Conservation (phyloP, 2,329 filamentous ascomycete species). For the Pseudogymnoascus sp. region DNA sequence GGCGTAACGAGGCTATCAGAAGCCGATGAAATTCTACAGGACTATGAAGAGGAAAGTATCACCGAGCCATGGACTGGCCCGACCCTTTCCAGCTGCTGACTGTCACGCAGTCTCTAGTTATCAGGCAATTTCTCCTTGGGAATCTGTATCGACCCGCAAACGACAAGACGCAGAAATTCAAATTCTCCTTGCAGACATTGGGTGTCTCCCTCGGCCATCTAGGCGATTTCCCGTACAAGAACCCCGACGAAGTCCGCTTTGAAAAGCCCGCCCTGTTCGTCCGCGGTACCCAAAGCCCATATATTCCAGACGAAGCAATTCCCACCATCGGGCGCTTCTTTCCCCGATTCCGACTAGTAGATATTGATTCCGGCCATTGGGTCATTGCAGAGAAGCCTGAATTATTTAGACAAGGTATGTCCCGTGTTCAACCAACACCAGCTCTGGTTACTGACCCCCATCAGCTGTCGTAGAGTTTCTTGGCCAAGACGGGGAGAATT, state of each 20-base stretch:
- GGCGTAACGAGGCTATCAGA: slow-evolving; percentile 62
- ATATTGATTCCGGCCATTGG: slow-evolving; percentile 79
- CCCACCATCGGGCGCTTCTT: slow-evolving; percentile 79
- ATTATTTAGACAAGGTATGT: slow-evolving; percentile 63
- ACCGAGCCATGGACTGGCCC: not conserved
- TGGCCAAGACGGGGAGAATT: slow-evolving; percentile 38
- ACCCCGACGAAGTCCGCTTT: slow-evolving; percentile 61
- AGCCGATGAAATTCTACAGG: slow-evolving; percentile 68
- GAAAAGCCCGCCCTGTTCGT: slow-evolving; percentile 75
- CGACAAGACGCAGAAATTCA: slow-evolving; percentile 57
- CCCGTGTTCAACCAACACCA: not conserved
- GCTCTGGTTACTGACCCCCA: not conserved
- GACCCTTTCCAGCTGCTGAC: slow-evolving; percentile 1
- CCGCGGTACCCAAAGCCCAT: slow-evolving; percentile 66
- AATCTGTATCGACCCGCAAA: slow-evolving; percentile 59
- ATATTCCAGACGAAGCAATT: slow-evolving; percentile 71
- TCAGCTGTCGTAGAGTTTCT: slow-evolving; percentile 59
- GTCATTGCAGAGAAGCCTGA: slow-evolving; percentile 82
- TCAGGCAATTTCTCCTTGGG: slow-evolving; percentile 86
- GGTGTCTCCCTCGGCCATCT: slow-evolving; percentile 61
- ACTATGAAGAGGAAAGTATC: slow-evolving; percentile 57
- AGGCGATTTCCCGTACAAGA: slow-evolving; percentile 79
- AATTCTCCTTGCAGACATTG: slow-evolving; percentile 68
- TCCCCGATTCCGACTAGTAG: slow-evolving; percentile 62
- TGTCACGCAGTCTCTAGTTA: slow-evolving; percentile 49